phyloP scores from a whole-genome alignment of 148 eudicot species.

The Vaccinium myrtillus region DNA sequence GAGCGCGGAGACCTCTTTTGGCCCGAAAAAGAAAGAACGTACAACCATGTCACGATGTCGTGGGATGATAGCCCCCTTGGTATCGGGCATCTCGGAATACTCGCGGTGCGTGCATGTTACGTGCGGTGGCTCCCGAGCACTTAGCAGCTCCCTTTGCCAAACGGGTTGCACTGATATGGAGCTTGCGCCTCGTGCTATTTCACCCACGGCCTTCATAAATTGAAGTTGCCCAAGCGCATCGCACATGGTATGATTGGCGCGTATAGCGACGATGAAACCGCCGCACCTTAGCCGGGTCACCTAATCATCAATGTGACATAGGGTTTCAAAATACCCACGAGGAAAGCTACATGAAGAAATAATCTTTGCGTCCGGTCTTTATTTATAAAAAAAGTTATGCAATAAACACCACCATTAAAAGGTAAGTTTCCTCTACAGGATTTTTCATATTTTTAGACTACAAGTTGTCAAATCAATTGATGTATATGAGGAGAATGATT shows the following conservation, averaged over 20 bases:
- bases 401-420: too few species aligned
- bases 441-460: too few species aligned
- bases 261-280: slow-evolving; percentile 22
- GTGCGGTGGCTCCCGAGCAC: slow-evolving; percentile 18
- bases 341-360: neutral
- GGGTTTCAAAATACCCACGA: neutral
- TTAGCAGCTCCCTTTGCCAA: slow-evolving; percentile 22
- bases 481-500: too few species aligned
- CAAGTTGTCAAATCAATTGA: too few species aligned
- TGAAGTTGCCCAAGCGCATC: slow-evolving; percentile 18
- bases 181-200: slow-evolving; percentile 15
- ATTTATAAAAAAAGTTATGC: neutral
- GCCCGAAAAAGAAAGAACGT: slow-evolving; percentile 28
- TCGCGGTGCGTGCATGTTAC: slow-evolving; percentile 21
- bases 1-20: slow-evolving; percentile 17
- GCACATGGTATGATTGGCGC: slow-evolving; percentile 27
- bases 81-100: slow-evolving; percentile 19
- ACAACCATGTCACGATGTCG: slow-evolving; percentile 23
- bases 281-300: slow-evolving; percentile 18
- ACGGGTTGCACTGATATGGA: slow-evolving; percentile 11
- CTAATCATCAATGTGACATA: neutral
- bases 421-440: too few species aligned
- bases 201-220: slow-evolving; percentile 18
- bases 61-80: slow-evolving; percentile 23
- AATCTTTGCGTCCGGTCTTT: neutral